These are phyloP conservation scores for Crithidia mellificae DNA, from an alignment of 208 protist species.

Conservation along the genomic window DNA sequence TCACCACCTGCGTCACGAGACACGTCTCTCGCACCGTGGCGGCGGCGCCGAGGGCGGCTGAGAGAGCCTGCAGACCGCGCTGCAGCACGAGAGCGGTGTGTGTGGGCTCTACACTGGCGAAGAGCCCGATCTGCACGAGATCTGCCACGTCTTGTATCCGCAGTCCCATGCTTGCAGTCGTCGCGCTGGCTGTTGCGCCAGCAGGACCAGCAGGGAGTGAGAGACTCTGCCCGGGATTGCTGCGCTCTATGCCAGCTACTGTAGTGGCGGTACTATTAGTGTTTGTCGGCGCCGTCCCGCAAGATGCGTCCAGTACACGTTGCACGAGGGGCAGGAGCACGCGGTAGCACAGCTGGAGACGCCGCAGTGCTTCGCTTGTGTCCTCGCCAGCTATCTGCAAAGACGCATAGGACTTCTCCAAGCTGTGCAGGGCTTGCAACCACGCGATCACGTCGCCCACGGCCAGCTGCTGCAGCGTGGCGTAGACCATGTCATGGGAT, in stretches of 20 bases:
- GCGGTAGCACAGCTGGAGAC: conserved; percentile 23
- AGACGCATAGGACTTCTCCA: conserved; percentile 20
- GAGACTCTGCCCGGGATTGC: not conserved
- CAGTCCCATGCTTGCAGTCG: not conserved
- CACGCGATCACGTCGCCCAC: conserved; percentile 30
- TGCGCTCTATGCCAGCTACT: no score
- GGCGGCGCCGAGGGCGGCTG: conserved; percentile 19
- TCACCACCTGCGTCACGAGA: conserved; percentile 45
- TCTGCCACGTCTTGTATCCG: conserved; percentile 22
- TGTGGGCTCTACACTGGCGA: conserved; percentile 12
- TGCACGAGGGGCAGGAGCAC: conserved; percentile 24
- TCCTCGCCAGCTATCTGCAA: not conserved
- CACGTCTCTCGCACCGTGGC: conserved; percentile 51
- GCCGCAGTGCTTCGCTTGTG: conserved; percentile 6
- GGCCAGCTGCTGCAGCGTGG: conserved; percentile 16
- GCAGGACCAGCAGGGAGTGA: no score
- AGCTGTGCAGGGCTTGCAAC: conserved; percentile 30
- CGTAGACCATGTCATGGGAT: conserved; percentile 9
- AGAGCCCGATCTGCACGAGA: conserved; percentile 24
- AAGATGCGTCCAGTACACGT: not conserved
- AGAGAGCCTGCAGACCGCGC: conserved; percentile 20
- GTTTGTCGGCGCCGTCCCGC: not conserved
- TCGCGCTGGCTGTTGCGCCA: not conserved
- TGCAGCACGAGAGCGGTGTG: conserved; percentile 17
- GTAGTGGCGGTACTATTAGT: not conserved